Evolutionary conservation across 352 stramenopile genomes (phyloP).

Genomic region (Pythium chondricola): DNA sequence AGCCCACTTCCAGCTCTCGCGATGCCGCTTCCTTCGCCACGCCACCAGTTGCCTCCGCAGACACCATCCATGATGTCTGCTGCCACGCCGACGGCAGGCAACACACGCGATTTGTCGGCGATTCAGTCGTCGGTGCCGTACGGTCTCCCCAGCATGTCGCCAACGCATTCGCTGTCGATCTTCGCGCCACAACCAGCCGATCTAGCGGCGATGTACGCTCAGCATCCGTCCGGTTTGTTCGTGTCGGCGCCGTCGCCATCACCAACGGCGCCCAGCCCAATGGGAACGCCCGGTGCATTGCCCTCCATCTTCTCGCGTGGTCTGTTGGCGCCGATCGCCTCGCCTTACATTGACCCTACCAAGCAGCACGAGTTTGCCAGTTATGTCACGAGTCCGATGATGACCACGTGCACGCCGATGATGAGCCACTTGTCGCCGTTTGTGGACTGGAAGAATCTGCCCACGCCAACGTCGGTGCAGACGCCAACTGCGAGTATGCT

Average conservation of each 20-base stretch:
- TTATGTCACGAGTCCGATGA: constrained; percentile 20
- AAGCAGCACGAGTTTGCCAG: constrained; percentile 15
- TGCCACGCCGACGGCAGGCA: background rate
- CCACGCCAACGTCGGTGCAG: background rate
- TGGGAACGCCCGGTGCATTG: constrained; percentile 17
- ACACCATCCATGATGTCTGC: background rate
- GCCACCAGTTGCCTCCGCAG: background rate
- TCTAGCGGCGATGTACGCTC: background rate
- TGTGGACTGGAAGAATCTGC: constrained; percentile 24
- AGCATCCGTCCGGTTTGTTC: constrained; percentile 7
- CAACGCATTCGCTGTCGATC: constrained; percentile 21
- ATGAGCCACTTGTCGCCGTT: constrained; percentile 16
- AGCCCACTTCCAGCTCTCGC: background rate
- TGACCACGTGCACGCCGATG: constrained; percentile 20
- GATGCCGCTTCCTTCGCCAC: background rate
- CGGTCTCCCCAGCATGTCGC: constrained; percentile 17
- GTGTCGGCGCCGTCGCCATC: constrained; percentile 13
- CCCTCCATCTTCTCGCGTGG: constrained; percentile 21
- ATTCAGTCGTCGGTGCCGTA: constrained; percentile 17
- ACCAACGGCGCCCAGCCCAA: background rate
- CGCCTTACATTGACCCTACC: constrained; percentile 17
- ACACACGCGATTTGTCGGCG: constrained; percentile 9
- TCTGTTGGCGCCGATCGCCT: constrained; percentile 20
- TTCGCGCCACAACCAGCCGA: constrained; percentile 23
- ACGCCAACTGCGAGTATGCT: background rate